Conservation (phyloP, 495 filamentous ascomycete genomes). For the Lineolata rhizophorae region DNA sequence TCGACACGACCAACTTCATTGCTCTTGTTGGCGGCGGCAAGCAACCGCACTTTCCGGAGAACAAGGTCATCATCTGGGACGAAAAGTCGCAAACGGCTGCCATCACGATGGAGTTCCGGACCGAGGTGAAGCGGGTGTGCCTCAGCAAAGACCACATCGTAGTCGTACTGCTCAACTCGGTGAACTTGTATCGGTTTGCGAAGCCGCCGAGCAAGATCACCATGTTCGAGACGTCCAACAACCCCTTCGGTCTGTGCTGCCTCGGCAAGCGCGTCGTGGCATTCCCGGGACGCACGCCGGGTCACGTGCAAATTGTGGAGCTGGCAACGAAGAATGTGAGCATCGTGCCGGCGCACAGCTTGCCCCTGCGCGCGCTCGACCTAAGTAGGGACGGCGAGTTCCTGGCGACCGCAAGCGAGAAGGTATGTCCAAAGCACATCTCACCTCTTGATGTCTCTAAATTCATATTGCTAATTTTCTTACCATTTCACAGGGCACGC, state of each 20-base stretch:
- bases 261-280: constrained; percentile 48
- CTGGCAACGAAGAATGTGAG: constrained; percentile 54
- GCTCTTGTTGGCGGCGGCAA: constrained; percentile 79
- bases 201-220: constrained; percentile 49
- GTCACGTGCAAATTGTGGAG: constrained; percentile 85
- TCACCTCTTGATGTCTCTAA: no score
- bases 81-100: constrained; percentile 55
- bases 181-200: constrained; percentile 51
- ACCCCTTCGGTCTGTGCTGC: constrained; percentile 61
- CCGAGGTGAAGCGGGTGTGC: constrained; percentile 55
- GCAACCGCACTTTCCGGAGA: constrained; percentile 65
- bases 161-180: constrained; percentile 58
- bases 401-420: constrained; percentile 79
- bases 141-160: constrained; percentile 60
- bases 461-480: no score
- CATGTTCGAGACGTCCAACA: constrained; percentile 71
- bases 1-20: constrained; percentile 69
- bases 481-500: no score
- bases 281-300: constrained; percentile 65
- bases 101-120: constrained; percentile 50
- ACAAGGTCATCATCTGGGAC: constrained; percentile 91
- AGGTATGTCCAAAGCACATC: no score
- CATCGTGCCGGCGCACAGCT: constrained; percentile 81
- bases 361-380: constrained; percentile 54
- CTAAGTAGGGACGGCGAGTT: constrained; percentile 63